phyloP scores from a whole-genome alignment of 1,284 basidiomycete genomes.

The Schizophyllum amplum region DNA sequence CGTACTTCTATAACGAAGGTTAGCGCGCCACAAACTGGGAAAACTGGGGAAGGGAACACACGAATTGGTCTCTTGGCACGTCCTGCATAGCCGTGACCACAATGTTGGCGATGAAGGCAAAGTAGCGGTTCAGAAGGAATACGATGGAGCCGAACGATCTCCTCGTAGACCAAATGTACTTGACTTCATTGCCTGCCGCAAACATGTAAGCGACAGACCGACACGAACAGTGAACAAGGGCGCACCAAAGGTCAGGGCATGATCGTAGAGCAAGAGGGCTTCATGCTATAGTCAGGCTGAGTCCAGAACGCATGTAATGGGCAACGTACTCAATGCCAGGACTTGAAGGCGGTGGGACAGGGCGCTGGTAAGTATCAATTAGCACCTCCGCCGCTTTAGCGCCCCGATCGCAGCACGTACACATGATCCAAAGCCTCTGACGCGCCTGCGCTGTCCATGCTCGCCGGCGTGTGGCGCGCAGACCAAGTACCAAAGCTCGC shows the following conservation, averaged over 20 bases:
- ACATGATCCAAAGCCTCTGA: not conserved
- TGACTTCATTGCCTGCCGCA: slow-evolving; percentile 26
- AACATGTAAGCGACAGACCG: not conserved
- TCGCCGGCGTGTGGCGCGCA: not conserved
- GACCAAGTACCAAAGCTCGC: not conserved
- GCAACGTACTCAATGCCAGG: not conserved
- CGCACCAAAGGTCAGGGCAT: slow-evolving; percentile 26
- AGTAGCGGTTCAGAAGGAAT: slow-evolving; percentile 37
- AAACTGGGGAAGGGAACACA: not conserved
- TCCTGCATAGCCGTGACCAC: slow-evolving; percentile 24
- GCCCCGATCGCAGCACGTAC: not conserved
- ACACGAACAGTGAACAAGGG: not conserved
- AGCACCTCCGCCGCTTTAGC: not conserved
- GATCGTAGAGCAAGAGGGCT: slow-evolving; percentile 32
- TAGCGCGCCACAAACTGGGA: slow-evolving; percentile 1
- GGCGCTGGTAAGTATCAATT: not conserved
- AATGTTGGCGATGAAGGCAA: slow-evolving; percentile 30
- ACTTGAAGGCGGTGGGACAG: not conserved
- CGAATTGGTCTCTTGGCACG: not conserved
- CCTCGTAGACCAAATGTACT: slow-evolving; percentile 30
- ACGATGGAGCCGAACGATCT: slow-evolving; percentile 28
- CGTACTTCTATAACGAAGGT: slow-evolving; percentile 1
- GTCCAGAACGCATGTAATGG: not conserved
- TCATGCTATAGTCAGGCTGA: not conserved
- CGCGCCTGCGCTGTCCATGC: not conserved